phyloP scores from a whole-genome alignment of 2,329 filamentous ascomycete species.

The Sarocladium strictum region DNA sequence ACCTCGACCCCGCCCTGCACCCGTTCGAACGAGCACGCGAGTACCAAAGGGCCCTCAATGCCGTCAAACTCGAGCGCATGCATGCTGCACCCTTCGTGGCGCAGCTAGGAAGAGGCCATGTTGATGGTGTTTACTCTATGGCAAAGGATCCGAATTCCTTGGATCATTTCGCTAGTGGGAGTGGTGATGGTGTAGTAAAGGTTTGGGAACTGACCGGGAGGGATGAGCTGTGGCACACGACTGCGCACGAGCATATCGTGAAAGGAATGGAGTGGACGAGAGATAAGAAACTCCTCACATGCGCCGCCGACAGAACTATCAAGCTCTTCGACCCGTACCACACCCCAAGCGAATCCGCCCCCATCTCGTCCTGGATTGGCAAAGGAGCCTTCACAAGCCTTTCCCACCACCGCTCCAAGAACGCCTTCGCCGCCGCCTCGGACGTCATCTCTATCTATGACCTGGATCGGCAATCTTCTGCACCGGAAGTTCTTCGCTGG shows the following conservation, averaged over 20 bases:
- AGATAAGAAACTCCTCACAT: constrained; percentile 79
- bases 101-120: constrained; percentile 83
- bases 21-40: constrained; percentile 88
- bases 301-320: constrained; percentile 77
- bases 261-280: constrained; percentile 87
- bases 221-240: constrained; percentile 69
- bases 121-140: constrained; percentile 78
- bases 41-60: constrained; percentile 55
- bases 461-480: constrained; percentile 70
- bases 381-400: constrained; percentile 75
- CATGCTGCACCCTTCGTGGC: constrained; percentile 70
- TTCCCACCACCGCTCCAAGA: constrained; percentile 72
- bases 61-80: constrained; percentile 90
- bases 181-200: constrained; percentile 90
- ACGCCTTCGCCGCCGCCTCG: constrained; percentile 70
- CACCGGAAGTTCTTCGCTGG: constrained; percentile 79
- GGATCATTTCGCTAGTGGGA: constrained; percentile 72
- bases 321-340: constrained; percentile 91
- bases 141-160: constrained; percentile 73
- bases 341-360: constrained; percentile 60
- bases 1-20: constrained; percentile 78
- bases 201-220: constrained; percentile 71
- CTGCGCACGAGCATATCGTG: constrained; percentile 89
- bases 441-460: constrained; percentile 79
- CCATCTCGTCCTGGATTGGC: constrained; percentile 79